Evolutionary conservation across 768 basidiomycete genomes (phyloP), one percentile per base, ranked within the genome.

Genomic region (Lentinula raphanica): DNA sequence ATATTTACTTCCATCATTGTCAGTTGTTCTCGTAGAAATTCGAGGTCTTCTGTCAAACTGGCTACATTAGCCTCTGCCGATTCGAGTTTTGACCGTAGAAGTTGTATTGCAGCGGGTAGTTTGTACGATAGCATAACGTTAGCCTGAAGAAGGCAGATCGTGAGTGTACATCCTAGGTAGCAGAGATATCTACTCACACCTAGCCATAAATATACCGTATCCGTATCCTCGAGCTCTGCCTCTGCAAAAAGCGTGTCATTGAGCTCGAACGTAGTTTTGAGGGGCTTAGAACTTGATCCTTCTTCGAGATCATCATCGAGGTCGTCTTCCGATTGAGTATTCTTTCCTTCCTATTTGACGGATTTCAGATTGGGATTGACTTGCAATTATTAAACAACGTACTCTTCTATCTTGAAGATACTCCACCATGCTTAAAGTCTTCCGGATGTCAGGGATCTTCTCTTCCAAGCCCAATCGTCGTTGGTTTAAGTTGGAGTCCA

Each of bases 71-170:
- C 73, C 66, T 91, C 81, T 0, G 95, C 95, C 0, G 80, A 77
- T 0, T 75, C 71, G 28, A 95, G 82, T 71, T 98, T 98, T 25
- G 83, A 80, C 56, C 79, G 71, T 0, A 99, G 75, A 7, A 98
- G 80, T 1, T 79, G 69, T 57, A 88, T 81, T 1, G 97, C 97
- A 15, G 83, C 84, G 1, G 84, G 79, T 25, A 96, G 74, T 60
- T 88, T 89, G 75, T 99, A 99, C 0, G 94, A 91, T 1, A 99
- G 78, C 96, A 98, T 98, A 2, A 95, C 93, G 62, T 98, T 98
- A 6, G 97, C 97, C 96, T 98, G 62, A 23, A 53, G 12, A 38
- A 0, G 35, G 35, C 17, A 25, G 9, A 35, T 13, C 3, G 17
- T 17, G 19, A 25, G 49, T 31, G 38, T 40, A 25, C 25, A 35